These are phyloP conservation scores for Calamus simplicifolius DNA, from an alignment of 176 grass and related monocot species.

Conservation along the genomic window DNA sequence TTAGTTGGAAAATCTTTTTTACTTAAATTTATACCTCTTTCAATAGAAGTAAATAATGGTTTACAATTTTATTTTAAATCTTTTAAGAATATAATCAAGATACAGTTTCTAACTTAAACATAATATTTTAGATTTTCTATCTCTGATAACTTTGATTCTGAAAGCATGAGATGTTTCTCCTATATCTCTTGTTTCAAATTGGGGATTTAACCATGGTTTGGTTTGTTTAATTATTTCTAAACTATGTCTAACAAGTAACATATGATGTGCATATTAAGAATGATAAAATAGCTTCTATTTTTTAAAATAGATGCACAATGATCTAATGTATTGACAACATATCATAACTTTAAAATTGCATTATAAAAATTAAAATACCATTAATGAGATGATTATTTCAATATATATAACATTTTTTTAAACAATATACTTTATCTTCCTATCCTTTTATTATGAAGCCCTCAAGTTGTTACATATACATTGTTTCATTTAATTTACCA, in stretches of 20 bases:
- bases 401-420: neutral
- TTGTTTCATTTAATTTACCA: neutral
- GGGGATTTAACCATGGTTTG: too few relatives aligned
- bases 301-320: too few relatives aligned
- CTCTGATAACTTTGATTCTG: neutral
- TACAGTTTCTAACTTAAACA: neutral
- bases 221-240: too few relatives aligned
- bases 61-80: neutral
- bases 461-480: neutral
- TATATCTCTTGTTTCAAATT: neutral
- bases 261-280: too few relatives aligned
- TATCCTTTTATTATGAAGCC: neutral
- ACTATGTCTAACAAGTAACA: too few relatives aligned
- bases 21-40: neutral
- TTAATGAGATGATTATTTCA: too few relatives aligned
- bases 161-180: too few relatives aligned
- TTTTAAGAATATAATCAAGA: neutral
- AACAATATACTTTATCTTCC: neutral
- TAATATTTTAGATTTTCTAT: neutral
- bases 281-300: too few relatives aligned
- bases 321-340: too few relatives aligned
- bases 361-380: too few relatives aligned
- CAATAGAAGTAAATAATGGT: neutral
- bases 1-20: neutral
- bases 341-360: too few relatives aligned